Evolutionary conservation across 208 protist species (phyloP).

Genomic region (Endotrypanum monterogeii): DNA sequence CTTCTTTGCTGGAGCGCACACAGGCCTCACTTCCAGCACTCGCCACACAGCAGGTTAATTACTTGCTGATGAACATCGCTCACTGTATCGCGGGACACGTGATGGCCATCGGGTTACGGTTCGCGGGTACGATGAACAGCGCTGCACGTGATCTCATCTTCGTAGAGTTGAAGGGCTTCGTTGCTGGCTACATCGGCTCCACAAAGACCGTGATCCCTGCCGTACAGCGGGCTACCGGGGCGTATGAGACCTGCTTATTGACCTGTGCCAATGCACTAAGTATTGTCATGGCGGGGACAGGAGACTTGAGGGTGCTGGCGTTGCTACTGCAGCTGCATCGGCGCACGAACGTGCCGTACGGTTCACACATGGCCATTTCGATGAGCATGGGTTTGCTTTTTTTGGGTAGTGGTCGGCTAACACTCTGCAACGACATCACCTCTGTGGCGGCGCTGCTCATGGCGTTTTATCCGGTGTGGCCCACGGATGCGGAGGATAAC

Average conservation of each 20-base stretch:
- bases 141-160: slow-evolving; percentile 54
- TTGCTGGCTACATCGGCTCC: slow-evolving; percentile 59
- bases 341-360: slow-evolving; percentile 79
- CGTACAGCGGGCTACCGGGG: slow-evolving; percentile 73
- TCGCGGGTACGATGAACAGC: slow-evolving; percentile 76
- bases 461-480: slow-evolving; percentile 94
- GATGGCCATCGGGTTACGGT: slow-evolving; percentile 77
- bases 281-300: slow-evolving; percentile 94
- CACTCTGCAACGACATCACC: slow-evolving; percentile 76
- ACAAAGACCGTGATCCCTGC: slow-evolving; percentile 45
- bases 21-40: slow-evolving; percentile 19
- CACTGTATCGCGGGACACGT: slow-evolving; percentile 75
- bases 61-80: slow-evolving; percentile 78
- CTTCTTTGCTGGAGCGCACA: slow-evolving; percentile 39
- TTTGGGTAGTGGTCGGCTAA: slow-evolving; percentile 91
- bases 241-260: slow-evolving; percentile 75
- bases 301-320: slow-evolving; percentile 78
- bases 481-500: slow-evolving; percentile 88
- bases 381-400: slow-evolving; percentile 96
- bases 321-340: slow-evolving; percentile 74
- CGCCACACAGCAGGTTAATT: slow-evolving; percentile 62
- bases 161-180: slow-evolving; percentile 73
- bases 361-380: slow-evolving; percentile 93
- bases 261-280: slow-evolving; percentile 64
- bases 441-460: slow-evolving; percentile 93